Evolutionary conservation across 192 early-diverging fungal species (phyloP), one percentile per base, ranked within the genome.

Genomic region (Phlyctochytrium arcticum): DNA sequence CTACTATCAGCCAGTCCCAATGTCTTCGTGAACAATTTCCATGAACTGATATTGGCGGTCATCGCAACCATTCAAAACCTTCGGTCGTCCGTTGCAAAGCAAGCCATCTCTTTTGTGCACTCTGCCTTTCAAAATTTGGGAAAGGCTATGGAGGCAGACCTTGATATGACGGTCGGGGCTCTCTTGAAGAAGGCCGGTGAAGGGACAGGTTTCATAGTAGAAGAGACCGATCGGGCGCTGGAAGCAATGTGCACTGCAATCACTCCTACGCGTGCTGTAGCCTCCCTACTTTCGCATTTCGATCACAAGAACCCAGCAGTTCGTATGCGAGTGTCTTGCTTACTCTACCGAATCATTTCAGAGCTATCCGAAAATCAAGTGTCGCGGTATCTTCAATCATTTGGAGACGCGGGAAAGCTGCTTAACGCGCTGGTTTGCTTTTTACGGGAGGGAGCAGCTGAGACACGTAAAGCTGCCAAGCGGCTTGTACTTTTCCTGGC

Each of bases 111-210:
- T 12, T 36, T 35, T 12, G 3, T 72, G 21, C 37, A 36, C 23
- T 49, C 23, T 15, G 53, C 72, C 54, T 74, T 57, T 48, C 30
- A 29, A 3, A n/a, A 60, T 21, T 49, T 67, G 3, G 57, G 62
- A 0, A 65, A 72, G 27, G 44, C 62, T 3, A 61, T 74, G 63
- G 72, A 74, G 36, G 62, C 57, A 34, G 55, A 58, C 29, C 31
- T 74, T 36, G 72, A 74, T 31, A 23, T 67, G 6, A 59, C 59
- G 1, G 61, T 74, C 19, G 47, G 30, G 30, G n/a, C 68, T 6
- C 51, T 74, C 10, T 31, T 74, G 56, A 65, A 68, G 35, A 74
- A 74, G 49, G 39, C 72, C 33, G 72, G 72, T 9, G 72, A 74
- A 48, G 68, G 68, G 7, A 59, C 27, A 19, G 57, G 49, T 12